Conservation (phyloP, 139 green algal species). For the Choricystis sp. region DNA sequence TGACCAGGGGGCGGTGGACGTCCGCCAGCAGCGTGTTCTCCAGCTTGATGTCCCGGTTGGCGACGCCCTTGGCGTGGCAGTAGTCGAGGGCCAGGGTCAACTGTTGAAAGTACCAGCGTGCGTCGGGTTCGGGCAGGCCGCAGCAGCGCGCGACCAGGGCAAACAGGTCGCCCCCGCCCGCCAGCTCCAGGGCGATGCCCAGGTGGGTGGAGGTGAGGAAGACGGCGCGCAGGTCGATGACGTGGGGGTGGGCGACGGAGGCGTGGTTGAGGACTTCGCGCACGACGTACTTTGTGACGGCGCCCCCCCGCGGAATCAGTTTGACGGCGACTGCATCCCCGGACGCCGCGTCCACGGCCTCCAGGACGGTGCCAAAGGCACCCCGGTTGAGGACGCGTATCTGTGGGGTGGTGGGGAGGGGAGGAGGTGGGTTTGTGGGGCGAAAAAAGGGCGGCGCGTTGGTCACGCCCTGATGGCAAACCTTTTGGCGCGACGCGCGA, state of each 20-base stretch:
- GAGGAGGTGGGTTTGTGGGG: no score
- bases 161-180: conserved; percentile 31
- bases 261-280: conserved; percentile 13
- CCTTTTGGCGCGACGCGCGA: no score
- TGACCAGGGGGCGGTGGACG: conserved; percentile 25
- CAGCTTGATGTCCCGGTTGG: conserved; percentile 84
- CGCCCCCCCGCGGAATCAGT: not conserved
- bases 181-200: conserved; percentile 74
- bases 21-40: conserved; percentile 89
- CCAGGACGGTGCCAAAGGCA: not conserved
- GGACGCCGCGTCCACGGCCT: not conserved
- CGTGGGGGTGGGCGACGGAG: conserved; percentile 6
- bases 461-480: no score
- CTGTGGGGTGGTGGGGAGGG: not conserved
- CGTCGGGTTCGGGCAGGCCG: conserved; percentile 32
- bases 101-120: conserved; percentile 55
- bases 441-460: no score
- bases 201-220: conserved; percentile 61
- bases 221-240: conserved; percentile 15
- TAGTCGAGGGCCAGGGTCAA: conserved; percentile 46
- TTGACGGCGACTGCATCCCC: conserved; percentile 4
- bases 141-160: conserved; percentile 13
- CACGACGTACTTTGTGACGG: conserved; percentile 5
- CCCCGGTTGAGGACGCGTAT: not conserved
- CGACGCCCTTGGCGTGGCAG: conserved; percentile 42